Evolutionary conservation across 495 filamentous ascomycete genomes (phyloP), one percentile per base, ranked within the genome.

Genomic region (Penicillium angulare): DNA sequence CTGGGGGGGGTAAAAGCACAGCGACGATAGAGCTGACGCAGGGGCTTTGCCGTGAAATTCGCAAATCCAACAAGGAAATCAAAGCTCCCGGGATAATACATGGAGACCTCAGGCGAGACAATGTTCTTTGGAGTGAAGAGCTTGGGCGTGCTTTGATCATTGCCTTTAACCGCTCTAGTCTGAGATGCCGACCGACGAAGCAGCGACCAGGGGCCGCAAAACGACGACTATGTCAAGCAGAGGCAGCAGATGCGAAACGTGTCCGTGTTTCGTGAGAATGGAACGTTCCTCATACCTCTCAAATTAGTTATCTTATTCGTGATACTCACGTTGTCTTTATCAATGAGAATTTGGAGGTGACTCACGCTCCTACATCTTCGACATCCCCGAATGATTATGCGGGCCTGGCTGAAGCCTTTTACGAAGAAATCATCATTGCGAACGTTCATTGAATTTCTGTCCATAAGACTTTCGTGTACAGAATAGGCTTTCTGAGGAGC

Each of bases 1-100:
- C 29, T 80, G 64, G 73, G 77, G 53, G n/a, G 3, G 73, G 74
- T 8, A 15, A 29, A 10, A 24, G 46, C 26, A 59, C 31, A 23
- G 47, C 43, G 17, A 39, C 9, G 23, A 50, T 58, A 9, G 47
- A 58, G 29, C 50, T 47, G 7, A 53, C 50, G 8, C 13, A 34
- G 18, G 2, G 15, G 13, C 55, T 53, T 44, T 46, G 24, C 20
- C 24, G n/a, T 5, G 44, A 52, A n/a, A 58, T 58, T 16, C 39
- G 36, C 20, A 49, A 29, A 23, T 61, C 59, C 9, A 50, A 43
- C n/a, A 56, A 47, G 24, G 57, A 56, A 29, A 43, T 67, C 13
- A 52, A 54, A 47, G 36, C 52, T 39, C 41, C 65, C 0, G 56
- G 56, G 5, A 51, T 67, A 2, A 26, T 60, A 2, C 55, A 67